Evolutionary conservation across 495 filamentous ascomycete species (phyloP).

Genomic region (Parachaetomium inaequale): DNA sequence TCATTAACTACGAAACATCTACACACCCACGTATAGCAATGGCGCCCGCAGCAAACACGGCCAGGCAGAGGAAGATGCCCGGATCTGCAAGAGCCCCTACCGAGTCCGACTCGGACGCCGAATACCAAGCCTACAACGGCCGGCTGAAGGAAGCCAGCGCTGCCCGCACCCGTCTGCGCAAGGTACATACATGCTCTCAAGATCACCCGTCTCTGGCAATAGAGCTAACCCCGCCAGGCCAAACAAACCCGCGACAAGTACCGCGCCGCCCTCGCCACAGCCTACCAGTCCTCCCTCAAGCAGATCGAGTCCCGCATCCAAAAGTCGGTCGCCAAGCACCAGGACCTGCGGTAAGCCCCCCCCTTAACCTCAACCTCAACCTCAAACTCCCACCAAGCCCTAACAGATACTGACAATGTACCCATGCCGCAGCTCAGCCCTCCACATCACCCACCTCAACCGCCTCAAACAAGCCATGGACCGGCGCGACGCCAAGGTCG

Average conservation of each 20-base stretch:
- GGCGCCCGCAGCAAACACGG: conserved; percentile 25
- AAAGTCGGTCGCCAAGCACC: conserved; percentile 23
- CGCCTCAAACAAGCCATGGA: conserved; percentile 24
- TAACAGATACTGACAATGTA: no score
- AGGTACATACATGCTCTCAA: conserved; percentile 16
- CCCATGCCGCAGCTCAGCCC: not conserved
- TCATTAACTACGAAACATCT: not conserved
- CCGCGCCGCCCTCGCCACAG: conserved; percentile 21
- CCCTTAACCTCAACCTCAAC: not conserved
- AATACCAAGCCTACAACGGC: conserved; percentile 19
- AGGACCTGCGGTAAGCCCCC: conserved; percentile 19
- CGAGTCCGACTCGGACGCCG: conserved; percentile 21
- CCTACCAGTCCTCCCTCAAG: conserved; percentile 15
- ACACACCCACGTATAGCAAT: conserved; percentile 8
- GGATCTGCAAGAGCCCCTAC: not conserved
- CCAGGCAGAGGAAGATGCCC: not conserved
- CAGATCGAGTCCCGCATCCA: conserved; percentile 20
- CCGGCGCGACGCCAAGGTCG: conserved; percentile 22
- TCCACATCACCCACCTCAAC: conserved; percentile 3
- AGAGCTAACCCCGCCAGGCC: conserved; percentile 12
- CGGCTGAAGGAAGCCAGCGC: conserved; percentile 23
- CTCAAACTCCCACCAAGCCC: not conserved
- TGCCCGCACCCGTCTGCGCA: conserved; percentile 21
- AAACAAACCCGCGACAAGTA: conserved; percentile 26
- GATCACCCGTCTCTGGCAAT: not conserved